Percentiles rank a stretch among this genome's conserved stretches.
Evolutionary conservation across 768 basidiomycete genomes (phyloP).

Genomic region (Phylloporus sp.): DNA sequence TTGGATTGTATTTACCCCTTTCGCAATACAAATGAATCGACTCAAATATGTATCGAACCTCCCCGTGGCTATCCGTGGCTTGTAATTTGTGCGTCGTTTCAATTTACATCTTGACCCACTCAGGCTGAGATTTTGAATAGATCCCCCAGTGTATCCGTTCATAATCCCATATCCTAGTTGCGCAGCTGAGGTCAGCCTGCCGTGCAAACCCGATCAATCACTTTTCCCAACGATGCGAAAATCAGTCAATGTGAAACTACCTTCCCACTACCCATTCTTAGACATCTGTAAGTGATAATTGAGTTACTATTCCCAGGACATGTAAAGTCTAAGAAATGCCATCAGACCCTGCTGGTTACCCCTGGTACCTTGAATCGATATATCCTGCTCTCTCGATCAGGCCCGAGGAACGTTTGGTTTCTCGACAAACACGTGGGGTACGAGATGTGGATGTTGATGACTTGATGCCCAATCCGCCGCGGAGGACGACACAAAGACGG

Average conservation of each 20-base stretch:
- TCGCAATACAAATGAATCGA: neutral
- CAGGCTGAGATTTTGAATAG: slow-evolving; percentile 10
- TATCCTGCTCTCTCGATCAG: slow-evolving; percentile 19
- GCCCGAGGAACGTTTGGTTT: too few species aligned
- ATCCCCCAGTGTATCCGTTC: slow-evolving; percentile 22
- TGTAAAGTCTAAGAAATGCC: neutral
- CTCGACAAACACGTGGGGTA: neutral
- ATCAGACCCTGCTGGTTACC: slow-evolving; percentile 24
- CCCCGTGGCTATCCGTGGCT: slow-evolving; percentile 33
- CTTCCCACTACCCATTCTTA: slow-evolving; percentile 22
- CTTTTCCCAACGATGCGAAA: neutral
- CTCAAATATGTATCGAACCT: slow-evolving; percentile 7
- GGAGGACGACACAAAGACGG: neutral
- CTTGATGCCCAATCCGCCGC: neutral
- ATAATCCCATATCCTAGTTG: slow-evolving; percentile 13
- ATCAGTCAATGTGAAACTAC: slow-evolving; percentile 12
- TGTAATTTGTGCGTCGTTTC: slow-evolving; percentile 31
- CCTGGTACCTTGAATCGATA: slow-evolving; percentile 22
- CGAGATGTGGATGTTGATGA: neutral
- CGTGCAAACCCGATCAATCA: neutral
- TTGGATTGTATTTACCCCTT: slow-evolving; percentile 35
- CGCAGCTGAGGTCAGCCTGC: slow-evolving; percentile 3
- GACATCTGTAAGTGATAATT: slow-evolving; percentile 32
- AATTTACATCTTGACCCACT: neutral
- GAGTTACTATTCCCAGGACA: neutral